Conservation (phyloP, 1,284 basidiomycete species). For the Cystobasidium slooffiae region DNA sequence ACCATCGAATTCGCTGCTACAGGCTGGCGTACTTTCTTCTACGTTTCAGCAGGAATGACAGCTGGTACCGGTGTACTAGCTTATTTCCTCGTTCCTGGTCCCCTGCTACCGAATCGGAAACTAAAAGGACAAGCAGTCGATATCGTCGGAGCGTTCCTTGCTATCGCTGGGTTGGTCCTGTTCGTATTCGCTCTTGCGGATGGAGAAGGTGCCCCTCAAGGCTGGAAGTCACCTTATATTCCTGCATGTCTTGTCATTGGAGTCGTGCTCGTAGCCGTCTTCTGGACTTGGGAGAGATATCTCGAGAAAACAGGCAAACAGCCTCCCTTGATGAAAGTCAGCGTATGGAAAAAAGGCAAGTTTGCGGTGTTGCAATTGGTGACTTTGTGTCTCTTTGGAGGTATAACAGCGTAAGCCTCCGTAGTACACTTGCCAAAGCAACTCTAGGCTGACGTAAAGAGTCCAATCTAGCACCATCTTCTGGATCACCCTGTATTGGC, state of each 20-base stretch:
- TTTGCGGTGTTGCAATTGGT: conserved; percentile 70
- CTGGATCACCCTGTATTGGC: conserved; percentile 31
- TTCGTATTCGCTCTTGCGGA: conserved; percentile 79
- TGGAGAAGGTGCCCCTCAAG: conserved; percentile 65
- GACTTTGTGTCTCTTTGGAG: conserved; percentile 71
- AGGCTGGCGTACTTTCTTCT: conserved; percentile 34
- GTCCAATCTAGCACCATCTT: conserved; percentile 7
- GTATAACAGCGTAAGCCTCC: conserved; percentile 61
- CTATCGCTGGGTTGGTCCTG: conserved; percentile 75
- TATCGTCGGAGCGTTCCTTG: conserved; percentile 76
- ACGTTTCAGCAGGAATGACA: conserved; percentile 63
- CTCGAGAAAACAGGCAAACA: conserved; percentile 55
- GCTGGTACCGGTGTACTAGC: conserved; percentile 63
- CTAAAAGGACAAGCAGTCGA: conserved; percentile 59
- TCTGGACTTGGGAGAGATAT: conserved; percentile 71
- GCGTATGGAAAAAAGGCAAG: conserved; percentile 70
- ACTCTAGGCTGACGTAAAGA: background rate
- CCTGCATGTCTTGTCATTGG: conserved; percentile 67
- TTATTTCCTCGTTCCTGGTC: conserved; percentile 63
- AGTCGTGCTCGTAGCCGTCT: conserved; percentile 64
- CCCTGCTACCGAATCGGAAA: conserved; percentile 55
- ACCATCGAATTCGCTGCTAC: conserved; percentile 16
- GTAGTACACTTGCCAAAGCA: conserved; percentile 14
- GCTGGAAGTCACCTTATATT: conserved; percentile 56
- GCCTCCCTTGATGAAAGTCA: conserved; percentile 72